Conservation (phyloP, 106 monocot genomes). For the Agapanthus africanus region DNA sequence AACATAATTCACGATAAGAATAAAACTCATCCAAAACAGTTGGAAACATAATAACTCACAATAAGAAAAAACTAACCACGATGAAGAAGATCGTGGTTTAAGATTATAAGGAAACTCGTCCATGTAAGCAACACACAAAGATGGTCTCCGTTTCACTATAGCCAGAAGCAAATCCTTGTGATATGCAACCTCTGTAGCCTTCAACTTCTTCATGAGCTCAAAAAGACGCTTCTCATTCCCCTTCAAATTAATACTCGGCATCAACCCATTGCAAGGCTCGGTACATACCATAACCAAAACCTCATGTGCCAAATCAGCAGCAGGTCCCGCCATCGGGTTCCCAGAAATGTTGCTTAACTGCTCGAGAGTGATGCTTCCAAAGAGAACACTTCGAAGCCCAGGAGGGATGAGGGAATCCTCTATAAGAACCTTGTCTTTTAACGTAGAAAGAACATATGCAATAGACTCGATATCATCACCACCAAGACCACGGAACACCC, state of each 20-base stretch:
- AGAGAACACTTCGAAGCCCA: constrained; percentile 69
- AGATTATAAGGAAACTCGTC: constrained; percentile 77
- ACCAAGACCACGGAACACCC: constrained; percentile 56
- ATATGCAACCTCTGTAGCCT: constrained; percentile 49
- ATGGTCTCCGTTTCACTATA: constrained; percentile 43
- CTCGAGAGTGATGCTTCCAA: constrained; percentile 87
- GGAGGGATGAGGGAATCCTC: constrained; percentile 60
- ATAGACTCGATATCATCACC: constrained; percentile 63
- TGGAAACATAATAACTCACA: background rate
- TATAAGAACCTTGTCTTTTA: constrained; percentile 55
- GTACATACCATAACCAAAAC: constrained; percentile 83
- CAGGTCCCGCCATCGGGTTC: constrained; percentile 39
- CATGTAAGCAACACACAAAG: constrained; percentile 69
- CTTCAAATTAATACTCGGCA: constrained; percentile 60
- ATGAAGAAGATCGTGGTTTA: constrained; percentile 47
- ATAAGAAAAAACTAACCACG: constrained; percentile 56
- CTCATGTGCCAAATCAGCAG: constrained; percentile 75
- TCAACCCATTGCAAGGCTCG: constrained; percentile 84
- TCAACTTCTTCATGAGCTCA: constrained; percentile 90
- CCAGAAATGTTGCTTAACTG: constrained; percentile 74
- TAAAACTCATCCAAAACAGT: too few relatives aligned
- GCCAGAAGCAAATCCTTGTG: constrained; percentile 74
- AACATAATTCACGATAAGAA: too few relatives aligned
- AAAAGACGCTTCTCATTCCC: constrained; percentile 74
- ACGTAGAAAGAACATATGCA: constrained; percentile 40